Evolutionary conservation across 2,329 filamentous ascomycete genomes (phyloP), one percentile per base, ranked within the genome.

Genomic region (Trichophyton rubrum): DNA sequence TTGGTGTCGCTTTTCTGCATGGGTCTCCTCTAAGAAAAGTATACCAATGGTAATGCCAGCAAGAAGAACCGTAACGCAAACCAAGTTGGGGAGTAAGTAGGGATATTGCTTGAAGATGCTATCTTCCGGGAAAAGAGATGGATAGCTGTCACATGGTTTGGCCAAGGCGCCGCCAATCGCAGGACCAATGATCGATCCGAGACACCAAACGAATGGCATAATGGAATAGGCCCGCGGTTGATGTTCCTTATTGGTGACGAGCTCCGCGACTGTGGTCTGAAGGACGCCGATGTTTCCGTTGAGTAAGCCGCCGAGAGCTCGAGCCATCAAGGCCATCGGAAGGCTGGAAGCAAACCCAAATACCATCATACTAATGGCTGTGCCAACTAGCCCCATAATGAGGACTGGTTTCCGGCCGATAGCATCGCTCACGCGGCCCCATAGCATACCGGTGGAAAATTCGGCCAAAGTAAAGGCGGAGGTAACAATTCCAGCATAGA

Each of bases 161-260:
- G 93, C 92, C 58, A 99, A 81, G 61, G 89, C 85, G 68, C 93
- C 93, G 69, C 93, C 93, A 70, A 97, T 87, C 71, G 89, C 88
- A 56, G 92, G 91, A 38, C 93, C 93, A 66, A 96, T 80, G 68
- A 97, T 96, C 30, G 92, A 96, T 80, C 93, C 93, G 69, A 99
- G 81, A 71, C 91, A 96, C 93, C 93, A 99, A 27, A 97, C 89
- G 71, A 96, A 90, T 5, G 93, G 93, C 90, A 99, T 96, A 67
- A 97, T 91, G 11, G 92, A 90, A 75, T 95, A 99, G 57, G 92
- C 93, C 67, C 89, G 89, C 66, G 91, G 88, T 73, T 97, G 91
- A 72, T 97, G 90, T 73, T 92, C 88, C 75, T 96, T 95, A 62
- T 88, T 86, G 3, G 89, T 96, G 27, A 97, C 87, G 62, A 99